These are phyloP conservation scores for Russula compacta DNA, from an alignment of 768 basidiomycete genomes.

Conservation along the genomic window DNA sequence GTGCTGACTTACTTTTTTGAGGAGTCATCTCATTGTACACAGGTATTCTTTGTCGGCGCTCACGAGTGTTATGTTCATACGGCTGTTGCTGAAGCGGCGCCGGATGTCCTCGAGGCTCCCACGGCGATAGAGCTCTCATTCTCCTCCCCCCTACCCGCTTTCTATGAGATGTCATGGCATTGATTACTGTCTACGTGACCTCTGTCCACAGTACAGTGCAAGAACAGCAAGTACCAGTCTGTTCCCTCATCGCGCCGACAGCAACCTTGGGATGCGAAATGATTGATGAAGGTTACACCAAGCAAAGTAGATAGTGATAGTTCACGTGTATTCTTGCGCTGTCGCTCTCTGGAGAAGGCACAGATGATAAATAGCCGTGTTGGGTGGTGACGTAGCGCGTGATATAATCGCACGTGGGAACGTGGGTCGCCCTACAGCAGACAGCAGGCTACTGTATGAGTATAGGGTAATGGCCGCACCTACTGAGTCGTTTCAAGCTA, in stretches of 20 bases:
- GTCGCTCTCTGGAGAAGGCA: not conserved
- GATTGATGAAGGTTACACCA: not conserved
- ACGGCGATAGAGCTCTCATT: slow-evolving; percentile 30
- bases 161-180: not conserved
- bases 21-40: not conserved
- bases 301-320: not conserved
- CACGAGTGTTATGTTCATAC: slow-evolving; percentile 75
- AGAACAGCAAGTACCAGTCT: not conserved
- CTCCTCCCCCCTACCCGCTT: not conserved
- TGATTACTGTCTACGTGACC: not conserved
- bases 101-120: slow-evolving; percentile 43
- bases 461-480: slow-evolving; percentile 2
- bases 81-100: slow-evolving; percentile 53
- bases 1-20: slow-evolving; percentile 13
- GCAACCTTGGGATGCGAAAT: not conserved
- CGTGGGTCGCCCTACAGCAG: not conserved
- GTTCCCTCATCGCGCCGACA: not conserved
- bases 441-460: too few relatives aligned
- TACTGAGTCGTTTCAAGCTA: slow-evolving; percentile 20
- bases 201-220: not conserved
- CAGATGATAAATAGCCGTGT: not conserved
- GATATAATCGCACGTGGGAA: not conserved
- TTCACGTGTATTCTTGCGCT: not conserved
- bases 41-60: slow-evolving; percentile 89
- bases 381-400: not conserved